Evolutionary conservation across 305 asterid species (phyloP).

Genomic region (Solanum hybrid): DNA sequence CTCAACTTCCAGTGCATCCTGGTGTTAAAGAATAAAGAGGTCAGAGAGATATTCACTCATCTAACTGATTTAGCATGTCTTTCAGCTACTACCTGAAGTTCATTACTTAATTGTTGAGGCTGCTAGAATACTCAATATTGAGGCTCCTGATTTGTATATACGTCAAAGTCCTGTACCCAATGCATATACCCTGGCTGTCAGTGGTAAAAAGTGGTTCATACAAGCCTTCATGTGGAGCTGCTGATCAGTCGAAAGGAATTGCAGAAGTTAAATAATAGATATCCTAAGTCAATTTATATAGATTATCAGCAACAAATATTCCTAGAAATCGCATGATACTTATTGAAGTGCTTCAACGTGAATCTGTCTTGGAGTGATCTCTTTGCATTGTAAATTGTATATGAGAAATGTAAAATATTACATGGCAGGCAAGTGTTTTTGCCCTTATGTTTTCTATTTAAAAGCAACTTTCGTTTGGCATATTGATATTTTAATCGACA

Average conservation of each 20-base stretch:
- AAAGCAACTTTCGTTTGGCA: neutral
- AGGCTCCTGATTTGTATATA: slow-evolving; percentile 76
- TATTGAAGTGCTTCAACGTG: neutral
- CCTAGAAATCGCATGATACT: neutral
- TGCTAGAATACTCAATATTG: slow-evolving; percentile 51
- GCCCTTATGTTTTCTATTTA: neutral
- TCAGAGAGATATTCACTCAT: neutral
- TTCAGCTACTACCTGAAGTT: slow-evolving; percentile 77
- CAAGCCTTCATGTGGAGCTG: slow-evolving; percentile 93
- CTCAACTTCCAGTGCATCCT: neutral
- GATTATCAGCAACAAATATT: neutral
- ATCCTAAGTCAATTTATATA: neutral
- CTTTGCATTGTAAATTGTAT: neutral
- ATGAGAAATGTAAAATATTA: neutral
- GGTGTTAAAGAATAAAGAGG: neutral
- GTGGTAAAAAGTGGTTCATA: slow-evolving; percentile 93
- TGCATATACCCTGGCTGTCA: slow-evolving; percentile 85
- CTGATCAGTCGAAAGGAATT: slow-evolving; percentile 73
- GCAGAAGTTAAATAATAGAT: slow-evolving; percentile 15
- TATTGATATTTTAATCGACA: neutral
- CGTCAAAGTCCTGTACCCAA: slow-evolving; percentile 94
- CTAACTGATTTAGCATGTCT: neutral
- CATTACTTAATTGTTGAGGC: slow-evolving; percentile 71
- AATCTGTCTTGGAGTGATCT: too few relatives aligned
- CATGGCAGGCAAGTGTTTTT: neutral